phyloP scores from a whole-genome alignment of 1,284 basidiomycete genomes.

The Amylostereum areolatum region DNA sequence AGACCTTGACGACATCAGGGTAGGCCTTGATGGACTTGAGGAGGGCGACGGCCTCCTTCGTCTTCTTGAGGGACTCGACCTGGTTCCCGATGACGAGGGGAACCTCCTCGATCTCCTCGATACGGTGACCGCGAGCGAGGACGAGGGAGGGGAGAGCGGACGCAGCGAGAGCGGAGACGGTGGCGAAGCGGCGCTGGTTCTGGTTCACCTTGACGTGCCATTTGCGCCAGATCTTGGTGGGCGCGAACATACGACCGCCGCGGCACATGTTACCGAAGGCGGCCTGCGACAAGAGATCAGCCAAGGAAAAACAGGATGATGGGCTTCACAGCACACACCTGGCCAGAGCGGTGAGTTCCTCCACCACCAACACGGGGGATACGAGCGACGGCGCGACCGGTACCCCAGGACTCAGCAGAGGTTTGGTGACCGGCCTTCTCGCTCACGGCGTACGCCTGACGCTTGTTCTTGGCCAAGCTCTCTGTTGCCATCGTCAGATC shows the following conservation, averaged over 20 bases:
- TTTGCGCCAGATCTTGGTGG: conserved; percentile 99
- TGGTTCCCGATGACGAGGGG: conserved; percentile 85
- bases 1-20: conserved; percentile 93
- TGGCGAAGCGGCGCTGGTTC: conserved; percentile 98
- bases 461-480: conserved; percentile 98
- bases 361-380: conserved; percentile 99
- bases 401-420: conserved; percentile 99
- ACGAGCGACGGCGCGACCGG: conserved; percentile 99
- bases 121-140: conserved; percentile 98
- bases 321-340: conserved; percentile 44
- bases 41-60: conserved; percentile 94
- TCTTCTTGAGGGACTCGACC: conserved; percentile 90
- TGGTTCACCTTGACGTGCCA: conserved; percentile 99
- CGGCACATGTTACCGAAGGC: conserved; percentile 99
- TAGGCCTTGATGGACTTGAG: conserved; percentile 92
- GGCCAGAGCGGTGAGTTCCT: conserved; percentile 97
- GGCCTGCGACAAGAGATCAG: conserved; percentile 45
- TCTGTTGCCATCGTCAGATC: conserved; percentile 41
- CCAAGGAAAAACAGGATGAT: neutral
- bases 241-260: conserved; percentile 99
- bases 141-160: conserved; percentile 98
- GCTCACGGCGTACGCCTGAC: conserved; percentile 95
- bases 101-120: conserved; percentile 96
- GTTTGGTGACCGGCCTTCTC: conserved; percentile 99
- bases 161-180: conserved; percentile 96